phyloP scores from a whole-genome alignment of 805 yeast species.

The Myxozyma nipponensis region DNA sequence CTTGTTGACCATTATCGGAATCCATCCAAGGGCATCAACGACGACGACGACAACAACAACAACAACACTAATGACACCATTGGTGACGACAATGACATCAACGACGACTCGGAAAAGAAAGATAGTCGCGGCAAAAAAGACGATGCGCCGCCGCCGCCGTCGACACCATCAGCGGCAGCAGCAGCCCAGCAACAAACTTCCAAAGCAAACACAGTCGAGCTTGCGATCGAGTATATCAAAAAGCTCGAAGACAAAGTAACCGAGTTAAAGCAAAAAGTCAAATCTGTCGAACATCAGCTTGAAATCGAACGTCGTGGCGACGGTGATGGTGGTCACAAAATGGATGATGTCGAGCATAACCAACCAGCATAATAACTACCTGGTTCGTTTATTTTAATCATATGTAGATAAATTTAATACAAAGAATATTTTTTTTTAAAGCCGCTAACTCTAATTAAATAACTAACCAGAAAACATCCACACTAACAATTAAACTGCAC shows the following conservation, averaged over 20 bases:
- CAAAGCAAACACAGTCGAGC: constrained; percentile 92
- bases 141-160: no score
- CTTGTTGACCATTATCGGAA: constrained; percentile 50
- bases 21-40: constrained; percentile 34
- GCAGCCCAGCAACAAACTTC: constrained; percentile 45
- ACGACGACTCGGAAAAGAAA: constrained; percentile 35
- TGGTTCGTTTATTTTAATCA: background rate
- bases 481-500: background rate
- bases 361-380: background rate
- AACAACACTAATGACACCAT: constrained; percentile 17
- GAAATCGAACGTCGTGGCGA: constrained; percentile 4
- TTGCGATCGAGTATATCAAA: constrained; percentile 70
- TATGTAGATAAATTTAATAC: background rate
- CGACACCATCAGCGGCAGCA: no score
- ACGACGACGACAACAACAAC: background rate
- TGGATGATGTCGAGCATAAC: background rate
- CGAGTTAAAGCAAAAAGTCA: constrained; percentile 20
- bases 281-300: constrained; percentile 4
- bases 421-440: background rate
- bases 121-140: constrained; percentile 46
- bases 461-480: background rate
- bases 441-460: background rate
- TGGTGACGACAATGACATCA: constrained; percentile 38
- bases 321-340: background rate
- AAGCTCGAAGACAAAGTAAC: constrained; percentile 42